Evolutionary conservation across 2,329 filamentous ascomycete species (phyloP), one percentile per base, ranked within the genome.

Genomic region (Fusarium abutilonis): DNA sequence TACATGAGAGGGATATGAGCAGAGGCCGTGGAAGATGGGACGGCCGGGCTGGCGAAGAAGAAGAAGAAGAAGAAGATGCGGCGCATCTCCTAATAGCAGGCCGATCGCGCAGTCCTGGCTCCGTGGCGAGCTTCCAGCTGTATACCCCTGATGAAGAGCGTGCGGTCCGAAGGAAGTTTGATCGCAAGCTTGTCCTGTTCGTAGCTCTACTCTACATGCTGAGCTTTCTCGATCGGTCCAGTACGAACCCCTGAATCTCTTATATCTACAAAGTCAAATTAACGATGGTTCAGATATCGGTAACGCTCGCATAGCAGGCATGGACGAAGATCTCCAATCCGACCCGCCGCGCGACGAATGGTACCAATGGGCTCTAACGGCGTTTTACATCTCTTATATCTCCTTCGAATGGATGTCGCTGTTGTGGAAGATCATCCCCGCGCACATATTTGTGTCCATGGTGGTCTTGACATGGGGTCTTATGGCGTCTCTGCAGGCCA

Each of bases 221-320:
- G 60, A 90, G 88, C 62, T 97, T 96, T 73, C 77, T 97, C 64
- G 93, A 97, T 75, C 84, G 93, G 65, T 93, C 91, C 15, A 96
- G 91, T 93, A 79, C 61, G 82, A 78, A n/a, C 6, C 21, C 26
- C 40, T 38, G 14, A 6, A 8, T 26, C 21, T 11, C 13, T 6
- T 34, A 13, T 10, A 29, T 19, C 19, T 32, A 11, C 17, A 13
- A 3, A 3, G 8, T 19, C 11, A 40, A 28, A 45, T 53, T 46
- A 11, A 60, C 34, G n/a, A 29, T 38, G 8, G 5, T 34, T 6
- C 32, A 86, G 84, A 87, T 66, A 87, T 88, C 45, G 85, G 84
- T 40, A 87, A 88, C 69, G 86, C 86, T 26, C 82, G 81, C 56
- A 84, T 89, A 39, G 86, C 86, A 23, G 86, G 86, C 62, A 84